Evolutionary conservation across 2,329 filamentous ascomycete species (phyloP).

Genomic region (Monosporascus sp.): DNA sequence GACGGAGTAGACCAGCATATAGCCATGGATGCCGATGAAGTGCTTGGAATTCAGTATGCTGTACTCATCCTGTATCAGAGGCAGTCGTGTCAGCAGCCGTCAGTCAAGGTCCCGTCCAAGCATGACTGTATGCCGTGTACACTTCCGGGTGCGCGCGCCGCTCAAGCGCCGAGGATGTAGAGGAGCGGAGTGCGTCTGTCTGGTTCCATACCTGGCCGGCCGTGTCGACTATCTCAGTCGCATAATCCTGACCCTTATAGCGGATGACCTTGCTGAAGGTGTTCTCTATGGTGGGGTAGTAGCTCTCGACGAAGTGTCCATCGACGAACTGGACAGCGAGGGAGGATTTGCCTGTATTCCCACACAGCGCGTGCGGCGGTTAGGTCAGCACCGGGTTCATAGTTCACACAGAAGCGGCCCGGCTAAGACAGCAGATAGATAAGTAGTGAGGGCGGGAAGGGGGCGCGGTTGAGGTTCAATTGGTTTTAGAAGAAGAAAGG

Average conservation of each 20-base stretch:
- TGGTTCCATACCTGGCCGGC: constrained; percentile 70
- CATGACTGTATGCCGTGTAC: no score
- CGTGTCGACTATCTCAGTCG: constrained; percentile 96
- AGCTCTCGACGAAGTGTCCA: constrained; percentile 96
- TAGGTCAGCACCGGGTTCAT: not conserved
- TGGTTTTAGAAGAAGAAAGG: constrained; percentile 13
- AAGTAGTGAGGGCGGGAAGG: not conserved
- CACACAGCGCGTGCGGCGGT: not conserved
- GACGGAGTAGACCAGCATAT: constrained; percentile 98
- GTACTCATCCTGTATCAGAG: constrained; percentile 74
- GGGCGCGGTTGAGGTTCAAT: no score
- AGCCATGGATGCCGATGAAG: constrained; percentile 98
- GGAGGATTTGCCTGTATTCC: constrained; percentile 79
- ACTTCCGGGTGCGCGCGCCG: not conserved
- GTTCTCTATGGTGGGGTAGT: constrained; percentile 99
- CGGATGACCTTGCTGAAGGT: constrained; percentile 96
- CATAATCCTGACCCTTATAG: constrained; percentile 86
- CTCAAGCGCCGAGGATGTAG: not conserved
- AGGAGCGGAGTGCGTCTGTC: not conserved
- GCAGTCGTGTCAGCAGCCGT: constrained; percentile 3
- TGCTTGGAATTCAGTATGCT: constrained; percentile 97
- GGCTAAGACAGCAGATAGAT: not conserved
- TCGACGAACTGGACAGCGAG: constrained; percentile 96
- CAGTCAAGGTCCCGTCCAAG: not conserved
- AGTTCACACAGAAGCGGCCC: constrained; percentile 5